These are phyloP conservation scores for Penicillium sp. DNA, from an alignment of 2,329 filamentous ascomycete genomes.

Conservation along the genomic window DNA sequence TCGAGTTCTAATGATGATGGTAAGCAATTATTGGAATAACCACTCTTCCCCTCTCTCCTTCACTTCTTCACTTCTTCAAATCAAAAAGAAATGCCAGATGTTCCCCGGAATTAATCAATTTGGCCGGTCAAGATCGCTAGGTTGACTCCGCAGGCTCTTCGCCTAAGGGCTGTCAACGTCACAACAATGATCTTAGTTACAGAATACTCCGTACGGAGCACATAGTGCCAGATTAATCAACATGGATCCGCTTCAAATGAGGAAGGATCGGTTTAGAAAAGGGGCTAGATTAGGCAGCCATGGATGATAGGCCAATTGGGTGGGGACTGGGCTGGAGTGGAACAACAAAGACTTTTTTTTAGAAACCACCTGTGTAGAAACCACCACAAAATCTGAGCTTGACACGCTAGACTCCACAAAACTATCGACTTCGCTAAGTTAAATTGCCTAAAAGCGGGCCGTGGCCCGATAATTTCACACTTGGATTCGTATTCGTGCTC, in stretches of 20 bases:
- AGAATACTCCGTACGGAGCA: too few species aligned
- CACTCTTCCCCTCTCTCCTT: background rate
- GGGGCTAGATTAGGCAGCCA: slow-evolving; percentile 5
- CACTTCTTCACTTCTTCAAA: too few species aligned
- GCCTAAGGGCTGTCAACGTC: background rate
- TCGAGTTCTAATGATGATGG: background rate
- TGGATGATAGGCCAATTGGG: background rate
- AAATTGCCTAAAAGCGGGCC: background rate
- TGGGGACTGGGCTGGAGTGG: background rate
- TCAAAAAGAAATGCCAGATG: background rate
- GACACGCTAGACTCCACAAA: slow-evolving; percentile 2
- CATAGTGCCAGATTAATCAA: slow-evolving; percentile 3
- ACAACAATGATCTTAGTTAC: background rate
- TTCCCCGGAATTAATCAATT: background rate
- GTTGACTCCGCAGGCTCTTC: background rate
- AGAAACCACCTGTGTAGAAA: slow-evolving; percentile 4
- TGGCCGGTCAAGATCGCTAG: background rate
- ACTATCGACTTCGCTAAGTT: slow-evolving; percentile 1
- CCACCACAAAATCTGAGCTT: background rate
- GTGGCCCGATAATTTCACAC: background rate
- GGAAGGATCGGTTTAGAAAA: background rate
- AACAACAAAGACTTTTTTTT: slow-evolving; percentile 1
- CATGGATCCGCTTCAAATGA: background rate
- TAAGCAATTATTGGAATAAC: background rate
- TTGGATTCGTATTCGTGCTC: slow-evolving; percentile 4